A percentile compares a stretch with the other conserved stretches of the same genome.
Evolutionary conservation across 148 eudicot species (phyloP).

Genomic region (Amaranthus hypochondriacus): DNA sequence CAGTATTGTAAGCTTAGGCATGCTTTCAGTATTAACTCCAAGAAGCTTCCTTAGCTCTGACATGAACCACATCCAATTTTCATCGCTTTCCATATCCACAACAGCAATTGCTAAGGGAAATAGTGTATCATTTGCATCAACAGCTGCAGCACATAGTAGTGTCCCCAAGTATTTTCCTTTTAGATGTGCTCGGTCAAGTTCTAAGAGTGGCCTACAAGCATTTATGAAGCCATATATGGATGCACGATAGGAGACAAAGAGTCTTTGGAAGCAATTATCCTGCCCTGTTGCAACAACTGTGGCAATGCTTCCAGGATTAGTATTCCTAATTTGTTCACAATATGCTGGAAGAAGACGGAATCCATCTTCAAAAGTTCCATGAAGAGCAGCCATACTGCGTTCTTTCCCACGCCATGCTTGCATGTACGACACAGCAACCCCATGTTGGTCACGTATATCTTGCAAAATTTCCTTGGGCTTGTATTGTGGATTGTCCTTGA

Average conservation of each 20-base stretch:
- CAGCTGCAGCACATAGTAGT: slow-evolving; percentile 78
- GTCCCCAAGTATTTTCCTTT: slow-evolving; percentile 92
- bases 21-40: slow-evolving; percentile 80
- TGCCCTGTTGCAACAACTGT: slow-evolving; percentile 69
- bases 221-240: slow-evolving; percentile 83
- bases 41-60: slow-evolving; percentile 92
- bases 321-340: slow-evolving; percentile 84
- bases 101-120: slow-evolving; percentile 85
- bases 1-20: slow-evolving; percentile 91
- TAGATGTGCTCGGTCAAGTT: slow-evolving; percentile 70
- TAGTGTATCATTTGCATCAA: slow-evolving; percentile 82
- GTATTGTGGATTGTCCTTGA: slow-evolving; percentile 82
- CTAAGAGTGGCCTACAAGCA: slow-evolving; percentile 93
- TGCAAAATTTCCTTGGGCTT: slow-evolving; percentile 96
- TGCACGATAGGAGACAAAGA: slow-evolving; percentile 81
- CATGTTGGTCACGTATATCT: slow-evolving; percentile 90
- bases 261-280: slow-evolving; percentile 82
- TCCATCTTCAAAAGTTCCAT: slow-evolving; percentile 94
- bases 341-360: slow-evolving; percentile 83
- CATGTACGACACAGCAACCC: slow-evolving; percentile 98
- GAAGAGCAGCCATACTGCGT: slow-evolving; percentile 96
- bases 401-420: slow-evolving; percentile 99
- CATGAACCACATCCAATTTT: slow-evolving; percentile 99
- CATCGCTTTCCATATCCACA: slow-evolving; percentile 85
- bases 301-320: slow-evolving; percentile 91